A percentile compares a stretch with the other conserved stretches of the same genome.
Conservation (phyloP, 305 asterid genomes). For the Striga hermonthica region DNA sequence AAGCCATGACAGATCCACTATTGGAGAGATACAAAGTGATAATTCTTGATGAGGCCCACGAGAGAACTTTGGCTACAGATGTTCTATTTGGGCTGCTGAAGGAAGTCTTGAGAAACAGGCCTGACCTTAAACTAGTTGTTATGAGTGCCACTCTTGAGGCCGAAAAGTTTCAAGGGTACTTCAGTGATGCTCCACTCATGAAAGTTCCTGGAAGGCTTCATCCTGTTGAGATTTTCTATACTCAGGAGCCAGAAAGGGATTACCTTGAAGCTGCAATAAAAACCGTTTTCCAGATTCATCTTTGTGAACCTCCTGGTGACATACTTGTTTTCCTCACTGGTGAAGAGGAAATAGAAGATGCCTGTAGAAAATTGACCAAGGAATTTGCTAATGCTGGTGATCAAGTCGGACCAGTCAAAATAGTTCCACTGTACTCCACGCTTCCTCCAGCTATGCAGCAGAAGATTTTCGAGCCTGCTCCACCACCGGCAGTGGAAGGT, state of each 20-base stretch:
- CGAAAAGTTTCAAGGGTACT: constrained; percentile 90
- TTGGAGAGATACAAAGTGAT: constrained; percentile 93
- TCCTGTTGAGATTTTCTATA: constrained; percentile 88
- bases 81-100: constrained; percentile 92
- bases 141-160: constrained; percentile 99
- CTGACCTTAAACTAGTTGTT: constrained; percentile 82
- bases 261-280: constrained; percentile 94
- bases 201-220: constrained; percentile 99
- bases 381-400: constrained; percentile 81
- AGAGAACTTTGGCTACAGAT: constrained; percentile 94
- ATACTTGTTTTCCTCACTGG: constrained; percentile 96
- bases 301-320: constrained; percentile 85
- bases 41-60: constrained; percentile 97
- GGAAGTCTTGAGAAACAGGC: constrained; percentile 81
- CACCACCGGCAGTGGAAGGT: constrained; percentile 79
- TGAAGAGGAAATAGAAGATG: constrained; percentile 99
- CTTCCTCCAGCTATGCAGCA: constrained; percentile 99
- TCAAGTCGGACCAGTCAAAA: constrained; percentile 88
- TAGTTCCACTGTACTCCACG: constrained; percentile 86
- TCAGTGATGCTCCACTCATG: constrained; percentile 84
- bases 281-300: constrained; percentile 90
- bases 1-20: constrained; percentile 97
- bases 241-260: constrained; percentile 93
- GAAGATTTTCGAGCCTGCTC: constrained; percentile 92
- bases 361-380: constrained; percentile 75